Evolutionary conservation across 257 asterid genomes (phyloP).

Genomic region (Mentha longifolia): DNA sequence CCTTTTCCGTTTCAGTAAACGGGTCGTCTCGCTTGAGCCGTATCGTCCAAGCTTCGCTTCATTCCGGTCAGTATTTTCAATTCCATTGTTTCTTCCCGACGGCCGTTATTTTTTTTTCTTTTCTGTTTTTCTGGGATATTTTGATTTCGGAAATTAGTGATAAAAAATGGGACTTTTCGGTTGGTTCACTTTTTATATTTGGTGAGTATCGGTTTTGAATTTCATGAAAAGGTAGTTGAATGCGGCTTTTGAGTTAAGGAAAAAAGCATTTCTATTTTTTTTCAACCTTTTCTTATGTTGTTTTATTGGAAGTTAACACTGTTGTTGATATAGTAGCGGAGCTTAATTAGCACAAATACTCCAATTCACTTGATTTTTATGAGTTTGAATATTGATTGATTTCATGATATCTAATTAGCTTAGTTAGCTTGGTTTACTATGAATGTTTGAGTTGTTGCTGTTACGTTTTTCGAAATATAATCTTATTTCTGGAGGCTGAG

Average conservation of each 20-base stretch:
- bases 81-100: neutral
- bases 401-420: neutral
- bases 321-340: neutral
- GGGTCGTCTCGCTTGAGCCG: constrained; percentile 40
- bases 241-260: constrained; percentile 24
- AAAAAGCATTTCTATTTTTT: neutral
- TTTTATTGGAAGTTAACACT: constrained; percentile 2
- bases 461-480: neutral
- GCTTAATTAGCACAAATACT: neutral
- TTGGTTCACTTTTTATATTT: neutral
- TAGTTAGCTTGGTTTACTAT: neutral
- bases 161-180: neutral
- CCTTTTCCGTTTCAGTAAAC: constrained; percentile 43
- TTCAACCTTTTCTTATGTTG: neutral
- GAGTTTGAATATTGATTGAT: neutral
- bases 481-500: neutral
- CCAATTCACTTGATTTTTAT: neutral
- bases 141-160: neutral
- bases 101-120: neutral
- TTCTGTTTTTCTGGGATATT: neutral
- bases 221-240: constrained; percentile 2
- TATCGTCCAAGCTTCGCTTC: constrained; percentile 55
- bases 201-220: neutral
- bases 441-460: neutral
- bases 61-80: constrained; percentile 50